phyloP scores from a whole-genome alignment of 1,139 yeast species.

The Suhomyces chickasaworum region DNA sequence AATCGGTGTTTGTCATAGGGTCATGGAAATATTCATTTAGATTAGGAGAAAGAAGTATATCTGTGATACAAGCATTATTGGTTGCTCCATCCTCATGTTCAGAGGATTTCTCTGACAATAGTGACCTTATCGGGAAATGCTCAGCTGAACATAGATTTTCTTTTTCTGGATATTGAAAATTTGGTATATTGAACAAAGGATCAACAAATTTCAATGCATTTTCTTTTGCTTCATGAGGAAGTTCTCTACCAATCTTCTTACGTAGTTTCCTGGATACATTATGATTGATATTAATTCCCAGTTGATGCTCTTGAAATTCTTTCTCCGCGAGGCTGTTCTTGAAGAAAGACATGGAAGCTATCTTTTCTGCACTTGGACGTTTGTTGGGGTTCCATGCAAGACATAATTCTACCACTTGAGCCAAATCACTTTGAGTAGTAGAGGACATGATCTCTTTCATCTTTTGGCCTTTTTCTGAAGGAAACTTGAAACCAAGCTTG shows the following conservation, averaged over 20 bases:
- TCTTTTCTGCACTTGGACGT: constrained; percentile 49
- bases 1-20: neutral
- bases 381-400: constrained; percentile 65
- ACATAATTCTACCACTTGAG: constrained; percentile 57
- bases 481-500: constrained; percentile 55
- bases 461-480: constrained; percentile 37
- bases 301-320: neutral
- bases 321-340: constrained; percentile 31
- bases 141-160: neutral
- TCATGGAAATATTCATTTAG: neutral
- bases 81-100: neutral
- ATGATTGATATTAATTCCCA: neutral
- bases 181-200: neutral
- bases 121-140: neutral
- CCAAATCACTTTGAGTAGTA: constrained; percentile 32
- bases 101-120: neutral
- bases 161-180: neutral
- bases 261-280: neutral
- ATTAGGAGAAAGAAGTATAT: neutral
- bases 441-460: constrained; percentile 31
- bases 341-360: constrained; percentile 58
- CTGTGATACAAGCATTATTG: neutral
- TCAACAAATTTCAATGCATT: neutral
- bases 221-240: neutral
- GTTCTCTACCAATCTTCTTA: neutral